Conservation (phyloP, 441 rosid genomes). For the Macaranga tanarius region DNA sequence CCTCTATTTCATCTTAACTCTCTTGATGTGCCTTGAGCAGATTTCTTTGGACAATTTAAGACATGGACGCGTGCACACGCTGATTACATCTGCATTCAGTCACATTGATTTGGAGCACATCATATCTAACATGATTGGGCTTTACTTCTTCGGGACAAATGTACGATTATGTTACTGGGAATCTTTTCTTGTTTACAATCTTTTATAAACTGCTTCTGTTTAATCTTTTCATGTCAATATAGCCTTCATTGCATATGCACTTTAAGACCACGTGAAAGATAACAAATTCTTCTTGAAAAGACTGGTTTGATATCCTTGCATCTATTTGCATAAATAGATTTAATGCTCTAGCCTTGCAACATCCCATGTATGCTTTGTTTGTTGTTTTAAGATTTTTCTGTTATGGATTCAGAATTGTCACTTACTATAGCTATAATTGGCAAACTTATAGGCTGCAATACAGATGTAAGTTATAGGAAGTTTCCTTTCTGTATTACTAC, state of each 20-base stretch:
- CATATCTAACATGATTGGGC: constrained; percentile 81
- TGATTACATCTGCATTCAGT: constrained; percentile 88
- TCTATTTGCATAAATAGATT: neutral
- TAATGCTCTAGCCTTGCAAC: neutral
- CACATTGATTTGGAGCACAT: constrained; percentile 66
- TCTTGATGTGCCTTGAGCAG: constrained; percentile 45
- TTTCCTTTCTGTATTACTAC: neutral
- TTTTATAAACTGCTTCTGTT: constrained; percentile 10
- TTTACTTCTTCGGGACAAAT: constrained; percentile 86
- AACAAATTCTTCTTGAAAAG: neutral
- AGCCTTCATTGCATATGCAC: neutral
- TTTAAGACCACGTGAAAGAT: neutral
- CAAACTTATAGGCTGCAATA: neutral
- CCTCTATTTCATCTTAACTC: constrained; percentile 15
- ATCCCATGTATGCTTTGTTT: neutral
- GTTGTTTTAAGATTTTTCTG: neutral
- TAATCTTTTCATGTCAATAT: neutral
- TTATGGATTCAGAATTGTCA: neutral
- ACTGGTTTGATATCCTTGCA: neutral
- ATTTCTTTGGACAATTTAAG: constrained; percentile 72
- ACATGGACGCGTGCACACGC: constrained; percentile 65
- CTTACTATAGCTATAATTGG: neutral
- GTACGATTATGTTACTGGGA: constrained; percentile 42
- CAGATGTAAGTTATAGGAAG: neutral
- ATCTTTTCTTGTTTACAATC: constrained; percentile 21